phyloP scores from a whole-genome alignment of 2,329 filamentous ascomycete genomes.

The Colletotrichum ledebouriae region DNA sequence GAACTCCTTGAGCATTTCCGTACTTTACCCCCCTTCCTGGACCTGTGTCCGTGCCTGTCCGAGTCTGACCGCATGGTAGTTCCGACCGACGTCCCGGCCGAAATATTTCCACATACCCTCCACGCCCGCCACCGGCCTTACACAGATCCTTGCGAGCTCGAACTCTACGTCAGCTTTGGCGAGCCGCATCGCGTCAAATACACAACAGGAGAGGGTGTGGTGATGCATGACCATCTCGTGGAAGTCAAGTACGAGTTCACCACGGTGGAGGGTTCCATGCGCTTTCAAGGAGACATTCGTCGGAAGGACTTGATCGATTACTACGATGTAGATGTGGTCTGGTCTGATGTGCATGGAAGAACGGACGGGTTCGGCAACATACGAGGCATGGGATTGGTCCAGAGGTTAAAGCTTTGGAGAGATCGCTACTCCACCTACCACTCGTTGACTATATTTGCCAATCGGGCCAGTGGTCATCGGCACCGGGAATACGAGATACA shows the following conservation, averaged over 20 bases:
- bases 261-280: conserved; percentile 60
- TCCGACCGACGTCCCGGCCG: conserved; percentile 59
- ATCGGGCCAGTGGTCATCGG: conserved; percentile 57
- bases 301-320: conserved; percentile 63
- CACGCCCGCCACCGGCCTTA: conserved; percentile 66
- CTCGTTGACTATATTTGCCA: conserved; percentile 62
- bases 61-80: conserved; percentile 51
- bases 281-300: conserved; percentile 64
- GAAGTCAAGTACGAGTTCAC: conserved; percentile 66
- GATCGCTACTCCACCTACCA: conserved; percentile 63
- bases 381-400: conserved; percentile 64
- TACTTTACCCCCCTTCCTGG: conserved; percentile 48
- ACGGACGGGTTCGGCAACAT: conserved; percentile 65
- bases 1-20: conserved; percentile 66
- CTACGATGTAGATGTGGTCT: conserved; percentile 66
- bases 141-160: conserved; percentile 63
- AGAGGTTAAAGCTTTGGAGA: conserved; percentile 66
- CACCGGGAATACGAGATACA: conserved; percentile 64
- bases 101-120: conserved; percentile 63
- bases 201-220: conserved; percentile 59
- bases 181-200: conserved; percentile 64
- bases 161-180: conserved; percentile 62
- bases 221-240: conserved; percentile 62
- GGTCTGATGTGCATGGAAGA: conserved; percentile 63
- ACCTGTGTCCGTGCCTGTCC: background rate